Evolutionary conservation across 306 rosid species (phyloP), one percentile per base, ranked within the genome.

Genomic region (Gynostemma pentaphyllum): DNA sequence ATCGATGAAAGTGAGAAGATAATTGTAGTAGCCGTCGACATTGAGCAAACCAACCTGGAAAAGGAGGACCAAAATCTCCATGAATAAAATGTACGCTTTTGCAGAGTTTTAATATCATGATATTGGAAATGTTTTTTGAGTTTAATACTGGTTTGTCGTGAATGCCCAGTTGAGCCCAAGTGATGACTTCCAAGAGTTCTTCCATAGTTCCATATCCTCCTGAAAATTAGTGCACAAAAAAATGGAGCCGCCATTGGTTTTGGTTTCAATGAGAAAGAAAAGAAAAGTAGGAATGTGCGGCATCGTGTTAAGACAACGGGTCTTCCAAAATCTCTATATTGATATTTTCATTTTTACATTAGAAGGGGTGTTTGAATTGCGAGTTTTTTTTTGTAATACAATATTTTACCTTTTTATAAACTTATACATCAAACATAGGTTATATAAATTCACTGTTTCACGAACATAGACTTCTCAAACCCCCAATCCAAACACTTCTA

Each of bases 151-250:
- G 85, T 62, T 82, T 82, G 75, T 82, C 80, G 49, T 82, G 87
- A 69, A 82, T 82, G 4, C 87, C 87, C 26, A 79, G 82, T 63
- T 79, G 84, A 51, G 84, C 84, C 87, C 85, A 79, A 26, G 87
- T 69, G 54, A 82, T 79, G 40, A 79, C 85, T 72, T 82, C 87
- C 40, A 82, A 54, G 18, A 82, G 64, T 72, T 79, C 87, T 47
- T 82, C 87, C 56, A 82, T 27, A 14, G 87, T 82, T 57, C 84
- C 85, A 77, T 79, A 82, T 19, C 84, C 85, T 45, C 88, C 82
- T 82, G 80, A 67, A 48, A 41, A 61, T 45, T 8, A 32, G 72
- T 26, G 52, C 37, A 23, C 10, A 24, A 15, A 14, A 54, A n/a
- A 29, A 55, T 55, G 42, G 16, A 55, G 16, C 13, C 62, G 41